These are phyloP conservation scores for Microcyclosporella mali DNA, from an alignment of 2,329 filamentous ascomycete species.

Conservation along the genomic window DNA sequence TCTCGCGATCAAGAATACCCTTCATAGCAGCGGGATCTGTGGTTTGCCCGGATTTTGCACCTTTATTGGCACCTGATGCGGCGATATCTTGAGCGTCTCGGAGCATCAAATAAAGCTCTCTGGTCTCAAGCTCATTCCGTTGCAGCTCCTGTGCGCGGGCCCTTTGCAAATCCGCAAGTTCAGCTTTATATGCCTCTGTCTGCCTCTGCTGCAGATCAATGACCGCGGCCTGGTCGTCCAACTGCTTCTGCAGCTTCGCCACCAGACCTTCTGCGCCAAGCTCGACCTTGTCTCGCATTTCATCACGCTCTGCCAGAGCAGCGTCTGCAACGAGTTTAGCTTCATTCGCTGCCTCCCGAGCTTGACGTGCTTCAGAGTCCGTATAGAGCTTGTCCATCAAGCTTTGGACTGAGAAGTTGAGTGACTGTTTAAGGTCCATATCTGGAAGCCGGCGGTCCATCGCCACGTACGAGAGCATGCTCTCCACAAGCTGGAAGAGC, in stretches of 20 bases:
- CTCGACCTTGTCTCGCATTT: conserved; percentile 82
- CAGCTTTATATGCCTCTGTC: conserved; percentile 79
- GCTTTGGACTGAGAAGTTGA: conserved; percentile 95
- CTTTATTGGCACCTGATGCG: conserved; percentile 70
- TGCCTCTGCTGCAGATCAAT: conserved; percentile 85
- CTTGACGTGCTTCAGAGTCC: conserved; percentile 87
- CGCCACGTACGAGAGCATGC: conserved; percentile 98
- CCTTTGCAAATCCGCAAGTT: conserved; percentile 79
- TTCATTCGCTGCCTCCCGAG: conserved; percentile 84
- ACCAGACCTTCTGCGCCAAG: conserved; percentile 90
- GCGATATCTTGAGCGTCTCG: conserved; percentile 95
- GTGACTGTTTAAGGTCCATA: conserved; percentile 94
- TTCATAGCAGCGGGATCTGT: conserved; percentile 72
- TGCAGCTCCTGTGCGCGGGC: conserved; percentile 85
- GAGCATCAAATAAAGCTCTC: conserved; percentile 97
- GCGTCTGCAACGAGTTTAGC: conserved; percentile 89
- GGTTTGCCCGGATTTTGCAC: conserved; percentile 47
- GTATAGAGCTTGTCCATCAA: conserved; percentile 93
- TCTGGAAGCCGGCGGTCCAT: conserved; percentile 95
- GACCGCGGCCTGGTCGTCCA: conserved; percentile 86
- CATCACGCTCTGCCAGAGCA: conserved; percentile 91
- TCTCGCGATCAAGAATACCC: conserved; percentile 87
- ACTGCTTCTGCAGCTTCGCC: conserved; percentile 82
- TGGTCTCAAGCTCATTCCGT: conserved; percentile 88
- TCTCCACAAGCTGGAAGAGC: conserved; percentile 96